These are phyloP conservation scores for Candida mattraensis DNA, from an alignment of 805 yeast species.

Conservation along the genomic window DNA sequence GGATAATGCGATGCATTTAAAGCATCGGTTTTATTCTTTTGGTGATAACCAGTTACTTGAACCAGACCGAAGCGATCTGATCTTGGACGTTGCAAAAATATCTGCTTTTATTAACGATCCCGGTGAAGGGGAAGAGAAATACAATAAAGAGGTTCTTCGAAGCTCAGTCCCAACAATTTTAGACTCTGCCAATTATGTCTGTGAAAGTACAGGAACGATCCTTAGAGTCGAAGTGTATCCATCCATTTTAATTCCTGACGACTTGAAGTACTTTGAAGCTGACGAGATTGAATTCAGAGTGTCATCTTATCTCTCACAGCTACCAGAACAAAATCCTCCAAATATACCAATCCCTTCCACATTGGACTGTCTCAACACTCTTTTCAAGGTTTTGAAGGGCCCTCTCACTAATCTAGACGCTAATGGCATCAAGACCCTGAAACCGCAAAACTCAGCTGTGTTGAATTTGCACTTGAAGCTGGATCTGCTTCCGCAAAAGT, in stretches of 20 bases:
- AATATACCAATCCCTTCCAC: conserved; percentile 46
- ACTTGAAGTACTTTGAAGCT: conserved; percentile 46
- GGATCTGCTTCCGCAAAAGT: conserved; percentile 45
- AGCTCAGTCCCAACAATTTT: conserved; percentile 36
- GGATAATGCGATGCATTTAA: conserved; percentile 13
- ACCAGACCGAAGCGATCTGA: conserved; percentile 26
- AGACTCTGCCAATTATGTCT: conserved; percentile 49
- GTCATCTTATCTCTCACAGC: conserved; percentile 32
- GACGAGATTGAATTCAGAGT: conserved; percentile 55
- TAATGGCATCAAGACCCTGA: conserved; percentile 55
- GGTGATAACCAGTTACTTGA: conserved; percentile 27
- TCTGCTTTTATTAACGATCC: conserved; percentile 2
- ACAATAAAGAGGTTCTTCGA: conserved; percentile 14
- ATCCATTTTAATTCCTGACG: conserved; percentile 50
- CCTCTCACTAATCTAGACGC: conserved; percentile 51
- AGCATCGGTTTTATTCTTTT: conserved; percentile 30
- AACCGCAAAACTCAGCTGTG: conserved; percentile 44
- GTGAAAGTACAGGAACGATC: conserved; percentile 44
- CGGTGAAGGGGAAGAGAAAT: conserved; percentile 7
- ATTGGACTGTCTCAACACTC: conserved; percentile 56
- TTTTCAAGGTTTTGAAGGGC: conserved; percentile 64
- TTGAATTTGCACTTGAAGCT: conserved; percentile 61
- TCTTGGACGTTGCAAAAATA: conserved; percentile 13
- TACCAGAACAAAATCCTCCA: conserved; percentile 9
- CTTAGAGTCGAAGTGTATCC: conserved; percentile 53